Base-by-base conservation (phyloP, 208 protist genomes). In the Lotmaria passim region DNA sequence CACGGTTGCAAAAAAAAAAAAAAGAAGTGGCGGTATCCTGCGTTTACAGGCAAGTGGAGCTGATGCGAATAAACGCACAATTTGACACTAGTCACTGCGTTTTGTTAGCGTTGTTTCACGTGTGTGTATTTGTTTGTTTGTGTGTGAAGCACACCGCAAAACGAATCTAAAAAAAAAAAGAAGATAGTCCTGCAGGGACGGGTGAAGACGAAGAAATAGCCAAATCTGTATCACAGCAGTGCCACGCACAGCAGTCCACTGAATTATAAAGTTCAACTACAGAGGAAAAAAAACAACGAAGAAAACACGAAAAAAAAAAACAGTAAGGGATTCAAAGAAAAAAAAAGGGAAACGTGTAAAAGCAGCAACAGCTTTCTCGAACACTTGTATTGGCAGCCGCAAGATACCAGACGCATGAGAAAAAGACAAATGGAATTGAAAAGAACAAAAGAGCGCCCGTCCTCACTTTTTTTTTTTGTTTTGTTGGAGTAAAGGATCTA, bases 61-160 rank as follows among this genome's bases (percentile, higher is more conserved):
- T n/a, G n/a, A n/a, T n/a, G n/a, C n/a, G n/a, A n/a, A n/a, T n/a
- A n/a, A n/a, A n/a, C n/a, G n/a, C n/a, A n/a, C n/a, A n/a, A n/a
- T n/a, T n/a, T n/a, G n/a, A 6, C 41, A 15, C 41, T 46, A 6
- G 36, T 7, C 36, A 41, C 10, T 41, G 36, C 7, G 10, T 41
- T 41, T 7, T 41, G 7, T 41, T 41, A 41, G 10, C 36, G 10
- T 41, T 41, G 36, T 12, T 41, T 41, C 10, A 7, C 53, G 30
- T 63, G 2, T 65, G 53, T 66, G 39, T 62, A 19, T 65, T 39
- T 73, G 39, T 39, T 26, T 55, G 24, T 56, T 15, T 68, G 62
- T 56, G 51, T 23, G 51, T 17, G 14, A 21, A 2, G 52, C 52
- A 58, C 33, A 43, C 19, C 31, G 53, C 23, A 51, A 70, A 28